Evolutionary conservation across 2,329 filamentous ascomycete species (phyloP), one percentile per base, ranked within the genome.

Genomic region (Verticillium nubilum): DNA sequence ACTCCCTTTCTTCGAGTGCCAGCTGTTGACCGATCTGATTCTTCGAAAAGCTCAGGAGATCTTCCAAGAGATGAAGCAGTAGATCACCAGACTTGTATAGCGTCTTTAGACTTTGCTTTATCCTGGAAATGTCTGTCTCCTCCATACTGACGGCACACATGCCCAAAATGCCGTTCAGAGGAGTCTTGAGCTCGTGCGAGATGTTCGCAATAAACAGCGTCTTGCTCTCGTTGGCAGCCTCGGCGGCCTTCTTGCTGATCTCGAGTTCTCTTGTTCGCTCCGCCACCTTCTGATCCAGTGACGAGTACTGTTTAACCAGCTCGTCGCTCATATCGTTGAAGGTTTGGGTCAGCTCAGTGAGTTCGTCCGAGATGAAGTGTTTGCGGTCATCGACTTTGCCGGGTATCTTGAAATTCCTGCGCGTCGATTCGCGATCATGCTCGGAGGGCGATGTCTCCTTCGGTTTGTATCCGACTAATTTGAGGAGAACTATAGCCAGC

Each of bases 171-270:
- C 94, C 95, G 69, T 98, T 98, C 60, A 98, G 81, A 0, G 95
- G 95, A 1, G 95, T 99, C 70, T 97, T 96, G 35, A 99, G 80
- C 72, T 98, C 85, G 66, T 88, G 86, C 1, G 86, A 89, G 56
- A 98, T 97, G 67, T 98, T 98, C 19, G 95, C 95, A 63, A 99
- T 96, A 76, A 98, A 98, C 9, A 98, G 80, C 0, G 95, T 98
- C 76, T 99, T 99, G 80, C 91, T 96, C 74, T 97, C 91, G 67
- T 97, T 97, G 3, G 93, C 93, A n/a, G 91, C 90, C 73, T 97
- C 93, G 1, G 93, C 93, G 1, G 92, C 91, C 75, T 92, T 91
- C 72, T 97, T 97, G 76, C 89, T 96, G 62, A 91, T 85, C 69
- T 96, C 92, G 0, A 97, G 79, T 72, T 97, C 90, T 35, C 85